phyloP scores from a whole-genome alignment of 2,329 filamentous ascomycete species.

The Sporothrix luriei region DNA sequence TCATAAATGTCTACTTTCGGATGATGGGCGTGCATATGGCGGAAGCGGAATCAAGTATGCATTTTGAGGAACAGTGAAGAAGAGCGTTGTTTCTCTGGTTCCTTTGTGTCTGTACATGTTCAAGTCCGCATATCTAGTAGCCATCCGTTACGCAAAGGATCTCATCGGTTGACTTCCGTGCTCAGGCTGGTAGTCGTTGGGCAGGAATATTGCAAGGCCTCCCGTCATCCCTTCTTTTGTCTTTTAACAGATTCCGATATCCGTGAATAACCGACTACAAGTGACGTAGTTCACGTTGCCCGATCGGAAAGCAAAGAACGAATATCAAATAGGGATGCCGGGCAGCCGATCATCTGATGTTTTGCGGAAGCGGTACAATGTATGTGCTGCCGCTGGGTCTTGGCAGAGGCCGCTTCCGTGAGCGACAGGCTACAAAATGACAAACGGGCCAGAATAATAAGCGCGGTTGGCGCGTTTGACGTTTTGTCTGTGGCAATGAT shows the following conservation, averaged over 20 bases:
- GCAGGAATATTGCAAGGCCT: background rate
- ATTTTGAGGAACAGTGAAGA: no score
- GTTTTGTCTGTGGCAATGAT: no score
- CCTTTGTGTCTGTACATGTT: background rate
- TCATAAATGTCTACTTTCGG: constrained; percentile 8
- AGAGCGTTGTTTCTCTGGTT: background rate
- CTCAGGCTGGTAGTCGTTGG: background rate
- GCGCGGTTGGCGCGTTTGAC: background rate
- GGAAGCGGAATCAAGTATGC: background rate
- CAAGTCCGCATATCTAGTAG: background rate
- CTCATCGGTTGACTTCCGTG: background rate
- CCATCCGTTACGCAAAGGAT: background rate
- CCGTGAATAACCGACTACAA: background rate
- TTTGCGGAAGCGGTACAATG: constrained; percentile 6
- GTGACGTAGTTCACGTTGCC: background rate
- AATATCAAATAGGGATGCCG: background rate
- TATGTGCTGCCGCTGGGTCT: background rate
- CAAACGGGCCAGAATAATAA: background rate
- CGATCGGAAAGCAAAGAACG: background rate
- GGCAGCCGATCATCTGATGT: background rate
- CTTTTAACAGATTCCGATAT: background rate
- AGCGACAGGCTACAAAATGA: background rate
- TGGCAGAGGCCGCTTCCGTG: background rate
- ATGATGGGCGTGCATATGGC: constrained; percentile 3
- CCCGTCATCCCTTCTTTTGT: background rate